Percentiles rank a stretch among this genome's conserved stretches.
Conservation (phyloP, 352 stramenopile species). For the Phytophthora aleatoria region DNA sequence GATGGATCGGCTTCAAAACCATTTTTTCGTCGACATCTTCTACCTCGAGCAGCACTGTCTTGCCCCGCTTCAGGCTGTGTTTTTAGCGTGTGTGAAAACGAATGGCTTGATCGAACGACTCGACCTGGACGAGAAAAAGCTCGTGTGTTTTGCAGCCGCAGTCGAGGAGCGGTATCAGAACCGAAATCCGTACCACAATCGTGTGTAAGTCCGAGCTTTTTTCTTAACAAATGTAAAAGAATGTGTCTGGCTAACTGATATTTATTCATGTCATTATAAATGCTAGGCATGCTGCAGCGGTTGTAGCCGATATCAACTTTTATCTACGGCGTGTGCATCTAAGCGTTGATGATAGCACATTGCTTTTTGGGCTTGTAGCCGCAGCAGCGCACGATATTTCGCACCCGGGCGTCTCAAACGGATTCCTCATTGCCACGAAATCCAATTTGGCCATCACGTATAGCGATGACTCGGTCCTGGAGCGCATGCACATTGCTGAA, state of each 20-base stretch:
- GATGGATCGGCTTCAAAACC: conserved; percentile 55
- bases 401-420: conserved; percentile 92
- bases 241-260: background rate
- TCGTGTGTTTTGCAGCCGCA: conserved; percentile 46
- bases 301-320: conserved; percentile 71
- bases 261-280: background rate
- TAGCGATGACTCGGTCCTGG: conserved; percentile 90
- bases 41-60: conserved; percentile 54
- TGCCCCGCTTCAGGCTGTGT: conserved; percentile 52
- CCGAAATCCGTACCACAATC: conserved; percentile 79
- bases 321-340: conserved; percentile 65
- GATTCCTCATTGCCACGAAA: conserved; percentile 89
- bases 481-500: conserved; percentile 76
- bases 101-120: conserved; percentile 54
- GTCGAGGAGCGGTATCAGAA: conserved; percentile 71
- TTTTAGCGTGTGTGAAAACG: conserved; percentile 61
- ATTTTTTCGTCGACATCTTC: conserved; percentile 73
- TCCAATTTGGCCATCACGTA: conserved; percentile 92
- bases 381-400: conserved; percentile 92
- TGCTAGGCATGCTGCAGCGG: conserved; percentile 58
- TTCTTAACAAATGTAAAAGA: too few species aligned
- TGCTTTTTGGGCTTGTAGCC: conserved; percentile 79
- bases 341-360: conserved; percentile 53
- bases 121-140: conserved; percentile 52
- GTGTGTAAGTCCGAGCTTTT: conserved; percentile 40